Evolutionary conservation across 176 grass and related monocot genomes (phyloP).

Genomic region (Aegilops bicornis): DNA sequence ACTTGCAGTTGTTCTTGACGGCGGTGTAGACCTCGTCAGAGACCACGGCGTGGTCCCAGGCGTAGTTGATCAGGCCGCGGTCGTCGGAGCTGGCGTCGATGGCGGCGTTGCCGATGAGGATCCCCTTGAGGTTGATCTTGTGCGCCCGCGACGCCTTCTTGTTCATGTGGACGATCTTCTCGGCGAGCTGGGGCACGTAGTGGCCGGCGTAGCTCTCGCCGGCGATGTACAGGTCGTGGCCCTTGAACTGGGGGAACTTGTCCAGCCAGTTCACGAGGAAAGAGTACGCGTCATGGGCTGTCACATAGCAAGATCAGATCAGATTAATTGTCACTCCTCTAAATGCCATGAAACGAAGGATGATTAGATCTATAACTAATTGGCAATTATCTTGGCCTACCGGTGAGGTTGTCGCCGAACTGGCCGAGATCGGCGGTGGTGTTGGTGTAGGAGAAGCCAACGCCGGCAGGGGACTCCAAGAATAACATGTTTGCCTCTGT

Average conservation of each 20-base stretch:
- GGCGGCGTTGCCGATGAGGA: slow-evolving; percentile 88
- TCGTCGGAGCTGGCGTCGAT: slow-evolving; percentile 72
- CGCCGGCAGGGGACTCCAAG: slow-evolving; percentile 81
- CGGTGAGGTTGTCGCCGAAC: slow-evolving; percentile 70
- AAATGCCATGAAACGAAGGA: not conserved
- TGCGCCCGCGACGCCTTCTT: slow-evolving; percentile 12
- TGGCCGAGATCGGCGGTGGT: slow-evolving; percentile 56
- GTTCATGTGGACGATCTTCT: slow-evolving; percentile 70
- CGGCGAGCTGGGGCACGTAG: slow-evolving; percentile 74
- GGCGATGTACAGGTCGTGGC: slow-evolving; percentile 74
- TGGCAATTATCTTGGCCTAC: slow-evolving; percentile 26
- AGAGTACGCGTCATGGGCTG: slow-evolving; percentile 63
- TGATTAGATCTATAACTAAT: not conserved
- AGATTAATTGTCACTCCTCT: not conserved
- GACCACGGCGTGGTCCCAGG: slow-evolving; percentile 85
- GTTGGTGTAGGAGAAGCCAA: slow-evolving; percentile 89
- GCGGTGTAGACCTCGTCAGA: slow-evolving; percentile 61
- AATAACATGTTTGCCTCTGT: slow-evolving; percentile 86
- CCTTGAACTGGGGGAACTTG: slow-evolving; percentile 78
- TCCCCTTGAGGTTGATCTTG: slow-evolving; percentile 88
- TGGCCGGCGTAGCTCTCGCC: slow-evolving; percentile 95
- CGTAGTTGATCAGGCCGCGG: slow-evolving; percentile 69
- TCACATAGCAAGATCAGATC: not conserved
- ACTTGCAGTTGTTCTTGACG: slow-evolving; percentile 59
- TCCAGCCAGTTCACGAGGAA: slow-evolving; percentile 96